These are phyloP conservation scores for Urochloa ruziziensis DNA, from an alignment of 176 grass and related monocot species.

Conservation along the genomic window DNA sequence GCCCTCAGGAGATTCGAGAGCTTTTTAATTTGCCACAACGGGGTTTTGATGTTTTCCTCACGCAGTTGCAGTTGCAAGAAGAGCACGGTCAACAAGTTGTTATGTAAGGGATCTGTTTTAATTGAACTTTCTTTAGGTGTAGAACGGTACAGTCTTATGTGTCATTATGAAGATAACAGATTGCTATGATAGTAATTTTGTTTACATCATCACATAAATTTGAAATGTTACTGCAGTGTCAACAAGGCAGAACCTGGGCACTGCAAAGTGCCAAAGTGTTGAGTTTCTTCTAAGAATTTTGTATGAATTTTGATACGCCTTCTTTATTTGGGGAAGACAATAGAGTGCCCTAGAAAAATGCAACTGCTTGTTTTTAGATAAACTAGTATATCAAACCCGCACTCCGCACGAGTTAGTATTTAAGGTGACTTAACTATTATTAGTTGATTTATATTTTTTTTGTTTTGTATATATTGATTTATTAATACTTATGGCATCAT, in stretches of 20 bases:
- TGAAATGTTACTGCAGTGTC: background rate
- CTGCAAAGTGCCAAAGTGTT: background rate
- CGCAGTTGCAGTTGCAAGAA: slow-evolving; percentile 77
- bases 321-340: no score
- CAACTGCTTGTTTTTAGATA: slow-evolving; percentile 10
- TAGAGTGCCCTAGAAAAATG: background rate
- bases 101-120: slow-evolving; percentile 43
- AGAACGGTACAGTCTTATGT: background rate
- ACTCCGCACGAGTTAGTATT: no score
- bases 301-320: background rate
- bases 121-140: background rate
- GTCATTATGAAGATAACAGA: background rate
- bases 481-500: no score
- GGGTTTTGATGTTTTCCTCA: slow-evolving; percentile 90
- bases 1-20: slow-evolving; percentile 69
- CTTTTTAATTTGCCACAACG: slow-evolving; percentile 79
- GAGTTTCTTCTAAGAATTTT: background rate
- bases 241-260: background rate
- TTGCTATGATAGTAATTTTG: background rate
- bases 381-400: no score
- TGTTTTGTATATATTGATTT: no score
- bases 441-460: no score
- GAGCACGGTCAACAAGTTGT: slow-evolving; percentile 71
- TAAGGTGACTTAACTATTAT: no score
- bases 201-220: slow-evolving; percentile 1